Percentiles rank a stretch among this genome's conserved stretches.
phyloP scores from a whole-genome alignment of 2,329 filamentous ascomycete species.

The Neophaeococcomyces mojaviensis region DNA sequence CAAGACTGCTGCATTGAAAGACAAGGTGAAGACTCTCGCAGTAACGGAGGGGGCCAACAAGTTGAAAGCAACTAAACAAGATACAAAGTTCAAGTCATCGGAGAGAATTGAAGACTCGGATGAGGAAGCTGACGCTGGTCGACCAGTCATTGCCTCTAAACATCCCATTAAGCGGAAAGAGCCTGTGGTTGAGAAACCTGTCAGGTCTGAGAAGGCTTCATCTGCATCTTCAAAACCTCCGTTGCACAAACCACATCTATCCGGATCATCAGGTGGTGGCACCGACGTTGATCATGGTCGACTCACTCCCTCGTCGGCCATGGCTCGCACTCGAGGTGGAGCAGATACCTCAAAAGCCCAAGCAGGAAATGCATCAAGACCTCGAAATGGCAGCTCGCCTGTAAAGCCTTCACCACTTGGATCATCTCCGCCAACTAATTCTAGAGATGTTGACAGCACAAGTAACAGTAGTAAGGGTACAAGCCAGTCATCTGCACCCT shows the following conservation, averaged over 20 bases:
- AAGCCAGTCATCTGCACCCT: slow-evolving; percentile 38
- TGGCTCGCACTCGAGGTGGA: slow-evolving; percentile 13
- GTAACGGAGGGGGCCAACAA: not conserved
- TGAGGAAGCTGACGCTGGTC: slow-evolving; percentile 36
- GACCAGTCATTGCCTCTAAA: slow-evolving; percentile 1
- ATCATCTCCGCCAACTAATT: slow-evolving; percentile 54
- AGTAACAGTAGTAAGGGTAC: slow-evolving; percentile 32
- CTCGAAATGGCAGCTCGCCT: slow-evolving; percentile 43
- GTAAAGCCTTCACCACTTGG: slow-evolving; percentile 56
- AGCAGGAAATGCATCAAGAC: slow-evolving; percentile 26
- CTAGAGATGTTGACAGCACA: slow-evolving; percentile 48
- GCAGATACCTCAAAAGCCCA: slow-evolving; percentile 11
- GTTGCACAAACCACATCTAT: slow-evolving; percentile 18
- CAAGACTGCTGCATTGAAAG: not conserved
- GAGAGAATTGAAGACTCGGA: slow-evolving; percentile 49
- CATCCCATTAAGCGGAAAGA: slow-evolving; percentile 7
- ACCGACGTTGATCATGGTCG: slow-evolving; percentile 12
- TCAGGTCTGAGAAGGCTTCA: slow-evolving; percentile 11
- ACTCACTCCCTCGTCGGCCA: slow-evolving; percentile 10
- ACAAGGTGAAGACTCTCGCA: not conserved
- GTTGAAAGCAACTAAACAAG: slow-evolving; percentile 16
- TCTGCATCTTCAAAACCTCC: slow-evolving; percentile 8
- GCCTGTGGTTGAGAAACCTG: slow-evolving; percentile 9
- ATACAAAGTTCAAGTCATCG: slow-evolving; percentile 45
- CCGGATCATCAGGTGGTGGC: slow-evolving; percentile 15